Evolutionary conservation across 2,329 filamentous ascomycete genomes (phyloP).

Genomic region (Eutypa lata): DNA sequence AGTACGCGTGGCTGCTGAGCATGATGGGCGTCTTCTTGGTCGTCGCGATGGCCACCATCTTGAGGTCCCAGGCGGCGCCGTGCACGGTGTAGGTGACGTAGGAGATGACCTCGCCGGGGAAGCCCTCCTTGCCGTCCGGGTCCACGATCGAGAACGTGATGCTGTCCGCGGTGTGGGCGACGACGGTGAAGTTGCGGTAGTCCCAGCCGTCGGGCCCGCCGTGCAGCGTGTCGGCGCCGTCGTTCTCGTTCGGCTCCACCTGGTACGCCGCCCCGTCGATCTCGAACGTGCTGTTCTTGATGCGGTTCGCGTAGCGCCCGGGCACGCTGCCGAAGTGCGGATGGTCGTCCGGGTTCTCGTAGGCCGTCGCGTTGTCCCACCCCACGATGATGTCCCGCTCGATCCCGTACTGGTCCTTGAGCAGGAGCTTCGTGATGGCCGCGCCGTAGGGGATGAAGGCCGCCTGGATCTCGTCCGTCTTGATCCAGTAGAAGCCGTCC

Average conservation of each 20-base stretch:
- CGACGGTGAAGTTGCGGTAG: constrained; percentile 73
- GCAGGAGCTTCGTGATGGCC: constrained; percentile 66
- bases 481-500: constrained; percentile 70
- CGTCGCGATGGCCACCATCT: constrained; percentile 67
- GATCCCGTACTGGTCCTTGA: constrained; percentile 66
- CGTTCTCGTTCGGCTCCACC: constrained; percentile 62
- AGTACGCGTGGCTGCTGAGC: constrained; percentile 73
- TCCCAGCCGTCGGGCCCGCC: constrained; percentile 73
- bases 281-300: constrained; percentile 71
- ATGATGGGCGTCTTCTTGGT: constrained; percentile 80
- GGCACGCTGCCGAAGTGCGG: constrained; percentile 71
- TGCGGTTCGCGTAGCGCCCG: constrained; percentile 77
- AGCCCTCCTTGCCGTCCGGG: constrained; percentile 69
- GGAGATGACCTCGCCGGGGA: constrained; percentile 73
- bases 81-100: constrained; percentile 71
- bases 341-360: constrained; percentile 61
- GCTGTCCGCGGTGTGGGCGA: constrained; percentile 61
- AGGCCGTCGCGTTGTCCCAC: constrained; percentile 74
- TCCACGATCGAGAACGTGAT: constrained; percentile 77
- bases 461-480: constrained; percentile 62
- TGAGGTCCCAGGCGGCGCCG: constrained; percentile 66
- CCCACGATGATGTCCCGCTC: constrained; percentile 69
- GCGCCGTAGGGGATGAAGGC: constrained; percentile 74
- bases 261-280: constrained; percentile 62
- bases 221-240: constrained; percentile 64